These are phyloP conservation scores for Phytopythium ostracodes DNA, from an alignment of 352 stramenopile species.

Conservation along the genomic window DNA sequence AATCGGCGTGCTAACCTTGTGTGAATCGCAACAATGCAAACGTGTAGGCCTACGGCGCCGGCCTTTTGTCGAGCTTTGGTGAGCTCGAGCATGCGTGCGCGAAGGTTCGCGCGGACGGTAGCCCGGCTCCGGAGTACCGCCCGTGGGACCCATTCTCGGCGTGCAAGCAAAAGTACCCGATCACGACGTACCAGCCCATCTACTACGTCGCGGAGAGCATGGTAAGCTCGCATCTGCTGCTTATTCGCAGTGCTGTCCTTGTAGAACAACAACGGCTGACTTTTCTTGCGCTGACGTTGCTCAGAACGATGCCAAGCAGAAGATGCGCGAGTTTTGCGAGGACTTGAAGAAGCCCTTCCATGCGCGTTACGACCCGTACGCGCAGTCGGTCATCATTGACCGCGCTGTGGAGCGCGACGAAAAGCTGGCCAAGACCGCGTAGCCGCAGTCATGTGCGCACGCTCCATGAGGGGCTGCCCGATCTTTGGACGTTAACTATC, in stretches of 20 bases:
- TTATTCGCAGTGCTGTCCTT: neutral
- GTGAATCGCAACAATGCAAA: neutral
- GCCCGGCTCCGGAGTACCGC: slow-evolving; percentile 82
- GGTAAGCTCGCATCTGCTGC: slow-evolving; percentile 16
- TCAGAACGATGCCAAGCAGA: slow-evolving; percentile 88
- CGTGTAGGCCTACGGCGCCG: slow-evolving; percentile 91
- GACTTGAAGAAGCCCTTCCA: slow-evolving; percentile 95
- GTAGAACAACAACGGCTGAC: neutral
- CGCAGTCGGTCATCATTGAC: slow-evolving; percentile 81
- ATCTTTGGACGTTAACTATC: neutral
- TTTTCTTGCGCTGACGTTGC: neutral
- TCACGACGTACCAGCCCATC: slow-evolving; percentile 96
- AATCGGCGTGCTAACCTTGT: neutral
- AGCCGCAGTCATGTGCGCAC: no score
- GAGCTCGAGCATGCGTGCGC: slow-evolving; percentile 96
- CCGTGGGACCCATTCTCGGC: slow-evolving; percentile 94
- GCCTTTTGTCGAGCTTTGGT: slow-evolving; percentile 95
- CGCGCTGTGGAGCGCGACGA: slow-evolving; percentile 64
- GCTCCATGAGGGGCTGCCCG: no score
- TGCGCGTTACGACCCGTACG: slow-evolving; percentile 92
- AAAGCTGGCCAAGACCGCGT: slow-evolving; percentile 34
- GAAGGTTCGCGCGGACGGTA: slow-evolving; percentile 48
- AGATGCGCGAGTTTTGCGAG: slow-evolving; percentile 95
- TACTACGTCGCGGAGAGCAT: slow-evolving; percentile 97
- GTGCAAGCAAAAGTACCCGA: slow-evolving; percentile 94